Percentiles rank a stretch among this genome's conserved stretches.
These are phyloP conservation scores for Chaetomium sp. DNA, from an alignment of 2,329 filamentous ascomycete genomes.

Conservation along the genomic window DNA sequence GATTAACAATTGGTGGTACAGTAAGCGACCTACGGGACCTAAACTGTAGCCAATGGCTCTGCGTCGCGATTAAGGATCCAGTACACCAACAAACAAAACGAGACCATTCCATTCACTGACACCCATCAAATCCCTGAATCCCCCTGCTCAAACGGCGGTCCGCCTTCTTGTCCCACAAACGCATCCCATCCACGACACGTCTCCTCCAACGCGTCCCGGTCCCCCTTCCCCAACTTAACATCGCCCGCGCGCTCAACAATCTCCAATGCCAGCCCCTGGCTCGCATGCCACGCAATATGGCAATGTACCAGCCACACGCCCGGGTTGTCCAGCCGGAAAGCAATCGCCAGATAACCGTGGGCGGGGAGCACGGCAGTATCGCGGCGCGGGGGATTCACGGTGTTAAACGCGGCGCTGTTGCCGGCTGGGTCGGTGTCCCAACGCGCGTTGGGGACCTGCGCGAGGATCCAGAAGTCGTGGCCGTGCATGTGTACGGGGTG, in stretches of 20 bases:
- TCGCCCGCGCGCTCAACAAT: background rate
- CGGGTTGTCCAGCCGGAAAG: conserved; percentile 17
- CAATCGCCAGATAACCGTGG: conserved; percentile 13
- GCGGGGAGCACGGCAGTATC: conserved; percentile 15
- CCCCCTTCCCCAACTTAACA: too few relatives aligned
- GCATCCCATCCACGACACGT: background rate
- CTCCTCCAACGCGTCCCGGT: background rate
- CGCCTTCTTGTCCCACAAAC: too few relatives aligned
- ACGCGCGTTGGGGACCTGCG: conserved; percentile 27
- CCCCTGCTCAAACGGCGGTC: too few relatives aligned
- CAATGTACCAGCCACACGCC: conserved; percentile 18
- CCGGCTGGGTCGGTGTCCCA: background rate
- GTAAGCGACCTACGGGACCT: too few relatives aligned
- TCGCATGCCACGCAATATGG: conserved; percentile 6
- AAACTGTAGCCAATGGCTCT: too few relatives aligned
- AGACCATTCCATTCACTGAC: too few relatives aligned
- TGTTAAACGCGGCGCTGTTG: conserved; percentile 9
- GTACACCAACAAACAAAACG: too few relatives aligned
- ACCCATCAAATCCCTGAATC: too few relatives aligned
- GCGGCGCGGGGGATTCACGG: conserved; percentile 11
- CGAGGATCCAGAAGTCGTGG: conserved; percentile 37
- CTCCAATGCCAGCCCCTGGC: background rate
- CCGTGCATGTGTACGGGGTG: conserved; percentile 41
- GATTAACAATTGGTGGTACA: too few relatives aligned
- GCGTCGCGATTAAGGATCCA: too few relatives aligned